Percentiles rank a stretch among this genome's conserved stretches.
Conservation (phyloP, 148 eudicot genomes). For the Vaccinium darrowii region DNA sequence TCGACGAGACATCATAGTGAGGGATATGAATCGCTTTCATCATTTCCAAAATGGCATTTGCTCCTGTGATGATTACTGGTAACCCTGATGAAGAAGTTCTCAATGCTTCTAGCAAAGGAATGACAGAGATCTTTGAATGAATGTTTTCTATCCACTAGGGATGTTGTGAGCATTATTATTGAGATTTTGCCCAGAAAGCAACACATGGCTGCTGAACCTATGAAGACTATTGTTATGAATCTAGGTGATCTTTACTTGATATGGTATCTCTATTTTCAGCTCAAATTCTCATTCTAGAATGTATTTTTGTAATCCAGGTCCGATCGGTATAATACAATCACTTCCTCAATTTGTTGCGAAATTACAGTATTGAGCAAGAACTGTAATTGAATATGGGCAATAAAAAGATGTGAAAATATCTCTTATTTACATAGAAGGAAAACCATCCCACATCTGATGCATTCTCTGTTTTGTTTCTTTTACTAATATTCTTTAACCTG, state of each 20-base stretch:
- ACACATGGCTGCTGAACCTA: not conserved
- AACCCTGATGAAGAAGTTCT: slow-evolving; percentile 10
- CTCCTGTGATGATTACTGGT: slow-evolving; percentile 84
- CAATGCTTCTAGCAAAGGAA: not conserved
- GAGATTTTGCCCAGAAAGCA: not conserved
- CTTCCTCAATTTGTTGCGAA: not conserved
- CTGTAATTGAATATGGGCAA: not conserved
- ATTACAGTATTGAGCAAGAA: not conserved
- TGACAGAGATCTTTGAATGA: not conserved
- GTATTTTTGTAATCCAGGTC: not conserved
- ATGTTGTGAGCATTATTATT: not conserved
- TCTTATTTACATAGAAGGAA: not conserved
- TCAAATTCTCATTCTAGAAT: not conserved
- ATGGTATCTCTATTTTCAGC: not conserved
- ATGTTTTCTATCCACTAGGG: not conserved
- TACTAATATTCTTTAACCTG: too few relatives aligned
- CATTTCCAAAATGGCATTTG: slow-evolving; percentile 57
- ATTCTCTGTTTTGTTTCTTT: not conserved
- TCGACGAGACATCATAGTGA: slow-evolving; percentile 50
- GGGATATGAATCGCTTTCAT: slow-evolving; percentile 73
- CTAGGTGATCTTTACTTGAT: not conserved
- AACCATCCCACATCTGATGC: not conserved
- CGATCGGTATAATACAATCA: not conserved
- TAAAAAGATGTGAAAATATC: not conserved
- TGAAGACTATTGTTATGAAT: not conserved